Percentiles rank a stretch among this genome's conserved stretches.
phyloP scores from a whole-genome alignment of 768 basidiomycete genomes.

The Kwoniella sp. region DNA sequence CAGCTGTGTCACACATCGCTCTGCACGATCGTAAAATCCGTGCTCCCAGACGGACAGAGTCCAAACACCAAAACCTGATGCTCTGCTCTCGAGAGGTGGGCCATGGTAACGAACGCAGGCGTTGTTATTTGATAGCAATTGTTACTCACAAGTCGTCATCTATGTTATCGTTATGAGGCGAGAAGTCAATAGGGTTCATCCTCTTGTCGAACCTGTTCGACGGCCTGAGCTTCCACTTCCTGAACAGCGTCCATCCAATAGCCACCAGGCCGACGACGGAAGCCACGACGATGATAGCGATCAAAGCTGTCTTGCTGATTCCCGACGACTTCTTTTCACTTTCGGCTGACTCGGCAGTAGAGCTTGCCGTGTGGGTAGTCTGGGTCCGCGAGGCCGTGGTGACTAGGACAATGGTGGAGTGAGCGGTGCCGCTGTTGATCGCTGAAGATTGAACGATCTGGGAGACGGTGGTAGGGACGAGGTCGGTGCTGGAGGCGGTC shows the following conservation, averaged over 20 bases:
- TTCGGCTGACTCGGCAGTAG: slow-evolving; percentile 29
- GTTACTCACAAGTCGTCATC: slow-evolving; percentile 45
- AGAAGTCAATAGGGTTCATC: slow-evolving; percentile 53
- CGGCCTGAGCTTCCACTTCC: slow-evolving; percentile 52
- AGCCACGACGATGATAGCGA: slow-evolving; percentile 51
- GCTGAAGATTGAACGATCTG: not conserved
- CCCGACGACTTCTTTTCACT: slow-evolving; percentile 29
- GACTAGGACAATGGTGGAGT: slow-evolving; percentile 22
- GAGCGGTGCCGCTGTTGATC: slow-evolving; percentile 9
- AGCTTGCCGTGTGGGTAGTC: slow-evolving; percentile 11
- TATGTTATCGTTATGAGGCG: slow-evolving; percentile 37
- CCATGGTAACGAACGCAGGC: too few species aligned
- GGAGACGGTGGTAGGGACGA: slow-evolving; percentile 8
- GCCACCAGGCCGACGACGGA: slow-evolving; percentile 43
- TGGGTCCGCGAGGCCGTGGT: slow-evolving; percentile 21
- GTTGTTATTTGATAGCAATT: too few species aligned
- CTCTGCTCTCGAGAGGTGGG: too few species aligned
- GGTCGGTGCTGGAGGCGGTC: slow-evolving; percentile 6
- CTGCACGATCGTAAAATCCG: not conserved
- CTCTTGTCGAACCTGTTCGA: slow-evolving; percentile 47
- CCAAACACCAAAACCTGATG: too few species aligned
- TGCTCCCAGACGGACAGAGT: too few species aligned
- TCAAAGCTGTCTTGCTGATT: slow-evolving; percentile 43
- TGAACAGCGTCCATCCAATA: slow-evolving; percentile 48
- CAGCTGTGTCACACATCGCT: not conserved